These are phyloP conservation scores for Trichophyton mentagrophytes DNA, from an alignment of 2,329 filamentous ascomycete genomes.

Conservation along the genomic window DNA sequence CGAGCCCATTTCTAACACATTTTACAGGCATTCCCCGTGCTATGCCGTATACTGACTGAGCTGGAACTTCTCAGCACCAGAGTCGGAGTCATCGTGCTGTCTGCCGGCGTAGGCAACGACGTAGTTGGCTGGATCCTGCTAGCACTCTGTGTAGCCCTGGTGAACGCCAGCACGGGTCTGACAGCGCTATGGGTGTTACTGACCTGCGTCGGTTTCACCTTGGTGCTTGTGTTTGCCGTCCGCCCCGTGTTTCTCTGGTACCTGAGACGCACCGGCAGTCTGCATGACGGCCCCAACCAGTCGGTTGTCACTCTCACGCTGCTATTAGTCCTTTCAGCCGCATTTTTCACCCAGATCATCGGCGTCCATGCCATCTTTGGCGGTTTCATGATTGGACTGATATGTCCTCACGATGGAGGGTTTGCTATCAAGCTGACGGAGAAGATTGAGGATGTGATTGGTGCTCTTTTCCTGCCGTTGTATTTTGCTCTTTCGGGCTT, in stretches of 20 bases:
- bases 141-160: conserved; percentile 81
- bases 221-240: conserved; percentile 62
- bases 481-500: conserved; percentile 90
- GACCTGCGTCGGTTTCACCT: conserved; percentile 57
- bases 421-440: conserved; percentile 81
- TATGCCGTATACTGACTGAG: conserved; percentile 87
- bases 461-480: conserved; percentile 69
- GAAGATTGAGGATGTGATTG: conserved; percentile 86
- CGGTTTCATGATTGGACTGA: conserved; percentile 75
- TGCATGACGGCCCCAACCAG: conserved; percentile 82
- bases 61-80: conserved; percentile 56
- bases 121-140: conserved; percentile 84
- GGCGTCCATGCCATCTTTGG: conserved; percentile 92
- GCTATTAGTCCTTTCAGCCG: conserved; percentile 61
- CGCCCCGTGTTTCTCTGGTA: conserved; percentile 64
- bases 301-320: conserved; percentile 71
- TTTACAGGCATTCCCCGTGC: conserved; percentile 60
- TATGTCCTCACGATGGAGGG: conserved; percentile 49
- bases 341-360: conserved; percentile 83
- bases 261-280: conserved; percentile 57
- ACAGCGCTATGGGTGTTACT: conserved; percentile 77
- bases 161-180: conserved; percentile 73
- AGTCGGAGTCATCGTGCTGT: conserved; percentile 62
- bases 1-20: neutral
- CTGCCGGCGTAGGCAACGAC: conserved; percentile 85